Base-by-base conservation (phyloP, 345 rosid species). In the Erodium maritimum region DNA sequence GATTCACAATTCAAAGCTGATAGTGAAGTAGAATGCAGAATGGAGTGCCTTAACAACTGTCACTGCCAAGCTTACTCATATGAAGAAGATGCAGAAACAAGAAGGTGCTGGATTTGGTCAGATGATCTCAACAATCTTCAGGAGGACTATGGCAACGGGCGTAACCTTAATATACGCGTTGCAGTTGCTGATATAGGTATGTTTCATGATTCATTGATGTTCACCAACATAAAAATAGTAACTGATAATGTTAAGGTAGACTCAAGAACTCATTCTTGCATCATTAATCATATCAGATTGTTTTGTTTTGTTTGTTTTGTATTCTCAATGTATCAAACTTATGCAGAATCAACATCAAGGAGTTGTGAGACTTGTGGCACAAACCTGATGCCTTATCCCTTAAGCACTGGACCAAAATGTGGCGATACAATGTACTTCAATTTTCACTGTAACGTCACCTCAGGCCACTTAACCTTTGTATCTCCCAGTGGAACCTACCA, bases 41-140 rank as follows among this genome's bases (percentile, higher is more conserved):
- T 22, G 14, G 68, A 72, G 74, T 87, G 95, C 63, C 76, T 77
- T 20, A 68, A 60, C 54, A 77, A 69, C 34, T 84, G 85, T 58
- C 67, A 75, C 23, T 87, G 90, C 75, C 83, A 78, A 58, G 85
- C 85, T 52, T 82, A 76, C 68, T 78, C 95, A n/a, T 79, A 72
- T 61, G 71, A 68, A 25, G 66, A 19, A 18, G 65, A 54, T 54
- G 62, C 48, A 42, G 48, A 42, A 42, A 14, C 48, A 42, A 42
- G 48, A 42, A 10, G 12, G 2, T 88, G 94, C 75, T 81, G 71
- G 80, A 80, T 83, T 68, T 88, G 94, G 90, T 33, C 60, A 0
- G 75, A 78, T 12, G 75, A 68, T 25, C 79, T 88, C 22, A 70
- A 75, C 21, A 79, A 80, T 69, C 69, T 85, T 25, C 83, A 77